phyloP scores from a whole-genome alignment of 78 protist species.

The Kipferlia bialata region DNA sequence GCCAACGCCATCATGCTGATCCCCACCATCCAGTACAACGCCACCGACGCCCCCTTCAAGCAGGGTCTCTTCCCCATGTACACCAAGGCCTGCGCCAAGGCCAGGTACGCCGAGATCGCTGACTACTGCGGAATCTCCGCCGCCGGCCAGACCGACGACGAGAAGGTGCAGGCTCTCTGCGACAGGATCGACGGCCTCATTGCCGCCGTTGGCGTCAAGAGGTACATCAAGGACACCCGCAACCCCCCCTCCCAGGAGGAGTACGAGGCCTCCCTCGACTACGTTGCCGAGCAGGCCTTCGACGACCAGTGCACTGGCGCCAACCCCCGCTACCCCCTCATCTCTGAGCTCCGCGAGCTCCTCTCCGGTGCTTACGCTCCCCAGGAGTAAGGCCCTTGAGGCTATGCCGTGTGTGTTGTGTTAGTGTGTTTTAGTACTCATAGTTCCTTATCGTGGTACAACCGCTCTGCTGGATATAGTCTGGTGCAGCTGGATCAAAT shows the following conservation, averaged over 20 bases:
- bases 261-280: slow-evolving; percentile 4
- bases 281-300: slow-evolving; percentile 20
- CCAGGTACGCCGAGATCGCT: slow-evolving; percentile 20
- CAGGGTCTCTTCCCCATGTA: slow-evolving; percentile 23
- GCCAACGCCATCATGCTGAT: slow-evolving; percentile 33
- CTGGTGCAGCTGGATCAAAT: too few species aligned
- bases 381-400: neutral
- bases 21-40: slow-evolving; percentile 16
- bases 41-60: slow-evolving; percentile 15
- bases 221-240: slow-evolving; percentile 13
- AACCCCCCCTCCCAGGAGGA: neutral
- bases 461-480: too few species aligned
- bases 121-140: neutral
- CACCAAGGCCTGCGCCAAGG: slow-evolving; percentile 7
- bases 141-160: slow-evolving; percentile 1
- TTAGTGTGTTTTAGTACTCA: too few species aligned
- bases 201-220: neutral
- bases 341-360: neutral
- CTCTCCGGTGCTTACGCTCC: neutral
- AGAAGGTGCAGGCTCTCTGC: neutral
- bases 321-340: slow-evolving; percentile 34
- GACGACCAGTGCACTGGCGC: slow-evolving; percentile 41
- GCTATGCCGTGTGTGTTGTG: too few species aligned
- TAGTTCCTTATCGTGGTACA: too few species aligned
- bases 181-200: neutral